Base-by-base conservation (phyloP, 2,329 filamentous ascomycete genomes). In the Aspergillus sp. region DNA sequence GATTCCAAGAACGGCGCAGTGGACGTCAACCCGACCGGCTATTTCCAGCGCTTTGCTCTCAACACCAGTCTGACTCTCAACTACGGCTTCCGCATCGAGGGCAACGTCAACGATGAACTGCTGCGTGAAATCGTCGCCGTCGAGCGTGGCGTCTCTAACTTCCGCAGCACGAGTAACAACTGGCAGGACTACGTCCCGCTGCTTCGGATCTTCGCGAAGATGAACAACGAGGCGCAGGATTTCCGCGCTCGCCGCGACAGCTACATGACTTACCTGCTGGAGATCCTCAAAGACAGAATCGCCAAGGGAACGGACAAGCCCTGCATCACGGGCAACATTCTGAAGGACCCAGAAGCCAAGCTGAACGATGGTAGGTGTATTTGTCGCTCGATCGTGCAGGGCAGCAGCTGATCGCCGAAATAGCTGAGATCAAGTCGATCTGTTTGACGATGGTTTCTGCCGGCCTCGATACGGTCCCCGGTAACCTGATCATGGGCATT, bases 101-200 rank as follows among this genome's bases (percentile, higher is more conserved):
- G 80, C 0, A 74, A 78, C 41, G 72, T 82, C 28, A 68, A 85
- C 36, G 73, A 80, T 41, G 64, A 71, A 24, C 64, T 88, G 5
- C 66, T 89, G 4, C 66, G 74, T 13, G 84, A 89, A 51, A 86
- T 91, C 36, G 75, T 78, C 0, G 68, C 78, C 29, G 82, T 89
- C 3, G 84, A 89, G 55, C 71, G 82, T 17, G 78, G 76, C 4
- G 77, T 91, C 15, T 80, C 78, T 33, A 83, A 83, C 46, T 81
- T 88, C 51, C 66, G 84, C 29, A 82, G 75, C 15, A 89, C 82
- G 0, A 84, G 79, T 47, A 85, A 86, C 51, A 89, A 89, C 53
- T 84, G 81, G 75, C 80, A 85, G 49, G 84, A 91, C 49, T 89
- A 89, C 44, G 74, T 91, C n/a, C 82, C 84, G 0, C 48, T 88